These are phyloP conservation scores for Penicillium sp. DNA, from an alignment of 2,329 filamentous ascomycete genomes.

Conservation along the genomic window DNA sequence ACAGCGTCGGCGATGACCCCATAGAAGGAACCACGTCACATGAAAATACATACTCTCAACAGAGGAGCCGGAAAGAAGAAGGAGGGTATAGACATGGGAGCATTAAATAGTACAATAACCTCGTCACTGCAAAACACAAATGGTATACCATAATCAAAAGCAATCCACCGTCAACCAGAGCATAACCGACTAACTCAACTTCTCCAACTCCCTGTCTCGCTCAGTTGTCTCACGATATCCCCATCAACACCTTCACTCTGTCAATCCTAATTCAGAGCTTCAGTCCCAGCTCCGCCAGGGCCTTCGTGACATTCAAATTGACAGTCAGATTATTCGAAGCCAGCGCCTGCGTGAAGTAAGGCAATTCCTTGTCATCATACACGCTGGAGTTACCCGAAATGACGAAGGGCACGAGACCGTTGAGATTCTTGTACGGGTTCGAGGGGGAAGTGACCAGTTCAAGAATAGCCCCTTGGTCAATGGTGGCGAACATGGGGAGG, in stretches of 20 bases:
- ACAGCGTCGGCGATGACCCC: background rate
- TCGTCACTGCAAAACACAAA: constrained; percentile 24
- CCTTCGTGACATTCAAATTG: constrained; percentile 49
- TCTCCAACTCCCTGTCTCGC: background rate
- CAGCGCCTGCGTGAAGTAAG: constrained; percentile 59
- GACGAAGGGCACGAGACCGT: constrained; percentile 54
- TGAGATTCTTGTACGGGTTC: constrained; percentile 43
- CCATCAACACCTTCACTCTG: too few species aligned
- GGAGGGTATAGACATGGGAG: constrained; percentile 20
- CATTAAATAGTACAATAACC: constrained; percentile 12
- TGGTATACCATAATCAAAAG: constrained; percentile 18
- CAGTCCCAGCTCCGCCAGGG: constrained; percentile 31
- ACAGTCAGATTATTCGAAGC: constrained; percentile 51
- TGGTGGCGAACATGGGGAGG: constrained; percentile 53
- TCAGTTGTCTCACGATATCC: background rate
- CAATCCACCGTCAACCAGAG: background rate
- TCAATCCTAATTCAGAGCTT: background rate
- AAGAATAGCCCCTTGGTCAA: constrained; percentile 50
- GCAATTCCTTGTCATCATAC: constrained; percentile 54
- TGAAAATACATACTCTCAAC: too few species aligned
- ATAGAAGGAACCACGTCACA: background rate
- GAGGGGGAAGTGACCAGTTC: constrained; percentile 31
- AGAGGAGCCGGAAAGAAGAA: background rate
- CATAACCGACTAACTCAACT: background rate
- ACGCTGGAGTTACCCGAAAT: constrained; percentile 56